These are phyloP conservation scores for Talaromyces sp. DNA, from an alignment of 2,329 filamentous ascomycete species.

Conservation along the genomic window DNA sequence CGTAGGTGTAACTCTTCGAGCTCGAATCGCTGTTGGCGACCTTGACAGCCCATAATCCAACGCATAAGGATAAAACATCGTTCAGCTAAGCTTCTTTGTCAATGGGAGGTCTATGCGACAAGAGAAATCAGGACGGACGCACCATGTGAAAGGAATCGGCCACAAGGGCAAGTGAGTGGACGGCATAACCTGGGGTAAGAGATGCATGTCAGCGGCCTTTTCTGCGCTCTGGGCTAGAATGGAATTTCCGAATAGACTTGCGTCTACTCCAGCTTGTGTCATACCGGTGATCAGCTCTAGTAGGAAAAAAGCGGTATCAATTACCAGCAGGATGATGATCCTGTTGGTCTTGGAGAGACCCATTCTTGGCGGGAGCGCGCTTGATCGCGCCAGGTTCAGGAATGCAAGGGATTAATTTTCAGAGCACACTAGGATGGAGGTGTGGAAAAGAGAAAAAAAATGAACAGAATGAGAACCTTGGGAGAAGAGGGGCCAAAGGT, in stretches of 20 bases:
- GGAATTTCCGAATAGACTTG: conserved; percentile 23
- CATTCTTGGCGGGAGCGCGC: conserved; percentile 54
- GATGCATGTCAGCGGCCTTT: conserved; percentile 12
- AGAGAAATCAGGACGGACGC: conserved; percentile 38
- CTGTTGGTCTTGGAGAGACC: conserved; percentile 88
- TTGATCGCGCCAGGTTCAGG: conserved; percentile 28
- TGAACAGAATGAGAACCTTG: not conserved
- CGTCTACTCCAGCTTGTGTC: not conserved
- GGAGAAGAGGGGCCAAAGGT: conserved; percentile 1
- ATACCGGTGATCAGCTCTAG: conserved; percentile 77
- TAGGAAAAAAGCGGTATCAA: conserved; percentile 87
- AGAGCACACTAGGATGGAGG: too few relatives aligned
- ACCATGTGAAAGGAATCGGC: conserved; percentile 99
- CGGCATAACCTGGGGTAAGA: conserved; percentile 66
- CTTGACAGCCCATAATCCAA: conserved; percentile 93
- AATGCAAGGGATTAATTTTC: conserved; percentile 2
- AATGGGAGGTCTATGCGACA: not conserved
- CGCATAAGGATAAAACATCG: conserved; percentile 90
- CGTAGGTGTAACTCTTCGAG: conserved; percentile 93
- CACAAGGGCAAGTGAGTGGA: conserved; percentile 88
- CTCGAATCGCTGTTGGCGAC: conserved; percentile 77
- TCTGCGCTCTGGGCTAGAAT: not conserved
- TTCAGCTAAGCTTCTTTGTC: conserved; percentile 65
- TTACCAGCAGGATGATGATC: conserved; percentile 88
- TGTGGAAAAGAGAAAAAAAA: too few relatives aligned